Conservation (phyloP, 371 early-diverging fungal genomes). For the Sporodiniella umbellata region DNA sequence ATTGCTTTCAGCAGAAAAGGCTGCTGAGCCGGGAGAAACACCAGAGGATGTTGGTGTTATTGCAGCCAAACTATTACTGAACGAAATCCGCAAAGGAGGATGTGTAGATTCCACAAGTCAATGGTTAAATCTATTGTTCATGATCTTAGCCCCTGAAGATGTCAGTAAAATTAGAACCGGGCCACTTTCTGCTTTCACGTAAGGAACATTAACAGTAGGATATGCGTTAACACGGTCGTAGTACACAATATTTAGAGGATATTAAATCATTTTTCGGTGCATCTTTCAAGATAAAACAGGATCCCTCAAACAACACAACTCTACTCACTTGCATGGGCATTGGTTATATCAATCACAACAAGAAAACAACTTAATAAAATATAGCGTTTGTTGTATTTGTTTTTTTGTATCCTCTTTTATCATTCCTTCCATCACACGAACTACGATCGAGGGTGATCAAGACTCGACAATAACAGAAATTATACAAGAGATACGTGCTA, state of each 20-base stretch:
- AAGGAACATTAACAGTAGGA: conserved; percentile 35
- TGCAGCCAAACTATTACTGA: conserved; percentile 74
- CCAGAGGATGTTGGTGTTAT: conserved; percentile 88
- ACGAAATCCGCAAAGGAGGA: conserved; percentile 86
- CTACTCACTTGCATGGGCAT: conserved; percentile 87
- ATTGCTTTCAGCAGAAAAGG: conserved; percentile 80
- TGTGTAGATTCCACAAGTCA: conserved; percentile 87
- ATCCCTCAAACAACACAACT: conserved; percentile 64
- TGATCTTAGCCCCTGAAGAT: conserved; percentile 91
- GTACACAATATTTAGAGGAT: conserved; percentile 89
- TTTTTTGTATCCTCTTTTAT: not conserved
- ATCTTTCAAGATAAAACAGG: conserved; percentile 86
- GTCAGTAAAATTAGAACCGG: conserved; percentile 90
- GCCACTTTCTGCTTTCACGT: conserved; percentile 80
- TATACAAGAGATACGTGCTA: too few species aligned
- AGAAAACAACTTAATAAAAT: conserved; percentile 66
- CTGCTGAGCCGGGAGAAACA: conserved; percentile 70
- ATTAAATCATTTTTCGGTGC: conserved; percentile 84
- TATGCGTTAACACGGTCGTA: too few species aligned
- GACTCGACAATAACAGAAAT: too few species aligned
- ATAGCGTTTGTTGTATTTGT: not conserved
- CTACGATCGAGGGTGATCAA: too few species aligned
- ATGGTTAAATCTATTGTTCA: conserved; percentile 81
- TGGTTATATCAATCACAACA: conserved; percentile 86
- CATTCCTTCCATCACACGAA: too few species aligned